Conservation (phyloP, 805 yeast genomes). For the Saccharomycopsis guyanensis region DNA sequence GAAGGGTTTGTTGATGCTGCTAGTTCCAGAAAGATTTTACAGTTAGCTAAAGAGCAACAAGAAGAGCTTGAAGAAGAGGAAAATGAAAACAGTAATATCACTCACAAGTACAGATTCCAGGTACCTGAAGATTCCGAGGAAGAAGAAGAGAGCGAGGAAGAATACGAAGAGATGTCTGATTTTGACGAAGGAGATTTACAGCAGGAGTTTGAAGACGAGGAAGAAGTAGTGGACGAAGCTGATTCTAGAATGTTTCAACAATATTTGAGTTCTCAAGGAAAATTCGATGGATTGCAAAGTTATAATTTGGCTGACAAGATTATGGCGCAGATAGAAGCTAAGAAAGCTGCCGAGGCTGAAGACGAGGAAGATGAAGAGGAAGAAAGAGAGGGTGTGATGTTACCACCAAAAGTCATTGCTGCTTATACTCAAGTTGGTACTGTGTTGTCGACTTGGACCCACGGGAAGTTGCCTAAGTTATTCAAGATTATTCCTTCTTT, state of each 20-base stretch:
- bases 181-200: slow-evolving; percentile 39
- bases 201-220: slow-evolving; percentile 47
- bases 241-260: slow-evolving; percentile 81
- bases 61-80: slow-evolving; percentile 78
- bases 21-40: slow-evolving; percentile 76
- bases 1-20: slow-evolving; percentile 73
- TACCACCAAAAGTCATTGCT: slow-evolving; percentile 94
- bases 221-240: slow-evolving; percentile 62
- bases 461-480: slow-evolving; percentile 93
- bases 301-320: slow-evolving; percentile 86
- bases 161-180: slow-evolving; percentile 38
- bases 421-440: slow-evolving; percentile 91
- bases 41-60: slow-evolving; percentile 88
- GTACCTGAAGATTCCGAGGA: slow-evolving; percentile 33
- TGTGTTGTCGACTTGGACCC: slow-evolving; percentile 79
- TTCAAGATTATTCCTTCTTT: slow-evolving; percentile 92
- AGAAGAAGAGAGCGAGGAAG: slow-evolving; percentile 41
- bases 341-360: slow-evolving; percentile 17
- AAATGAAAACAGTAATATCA: slow-evolving; percentile 27
- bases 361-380: slow-evolving; percentile 23
- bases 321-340: slow-evolving; percentile 54
- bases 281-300: slow-evolving; percentile 29
- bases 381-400: slow-evolving; percentile 60
- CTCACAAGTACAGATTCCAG: slow-evolving; percentile 23
- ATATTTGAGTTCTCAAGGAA: slow-evolving; percentile 44